Evolutionary conservation across 352 stramenopile genomes (phyloP).

Genomic region (Phytopythium litorale): DNA sequence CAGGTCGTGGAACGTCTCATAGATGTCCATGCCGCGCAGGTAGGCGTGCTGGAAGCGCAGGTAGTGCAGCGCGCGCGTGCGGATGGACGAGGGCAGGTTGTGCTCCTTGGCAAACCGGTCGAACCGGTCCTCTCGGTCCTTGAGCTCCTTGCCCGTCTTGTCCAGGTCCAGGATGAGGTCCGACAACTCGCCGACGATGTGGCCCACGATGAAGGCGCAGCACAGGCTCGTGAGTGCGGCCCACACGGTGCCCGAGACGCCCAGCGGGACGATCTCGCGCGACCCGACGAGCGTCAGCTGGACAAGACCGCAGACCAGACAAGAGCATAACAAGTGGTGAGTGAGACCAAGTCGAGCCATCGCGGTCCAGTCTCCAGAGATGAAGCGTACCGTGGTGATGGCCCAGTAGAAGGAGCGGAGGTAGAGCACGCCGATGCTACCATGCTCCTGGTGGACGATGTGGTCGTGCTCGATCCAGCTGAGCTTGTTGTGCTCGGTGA

Average conservation of each 20-base stretch:
- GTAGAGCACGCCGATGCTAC: constrained; percentile 45
- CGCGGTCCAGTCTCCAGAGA: background rate
- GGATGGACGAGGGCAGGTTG: constrained; percentile 46
- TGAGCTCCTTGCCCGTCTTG: constrained; percentile 67
- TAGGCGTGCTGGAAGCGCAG: constrained; percentile 70
- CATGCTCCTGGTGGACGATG: constrained; percentile 64
- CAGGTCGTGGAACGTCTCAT: constrained; percentile 69
- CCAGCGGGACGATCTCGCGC: constrained; percentile 60
- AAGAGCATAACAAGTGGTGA: constrained; percentile 5
- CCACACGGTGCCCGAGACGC: constrained; percentile 58
- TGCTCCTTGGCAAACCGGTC: constrained; percentile 71
- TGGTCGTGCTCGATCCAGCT: constrained; percentile 70
- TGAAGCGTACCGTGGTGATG: constrained; percentile 43
- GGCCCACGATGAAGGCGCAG: constrained; percentile 74
- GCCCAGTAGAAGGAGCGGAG: constrained; percentile 77
- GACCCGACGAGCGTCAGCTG: constrained; percentile 68
- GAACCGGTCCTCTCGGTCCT: constrained; percentile 59
- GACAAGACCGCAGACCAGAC: background rate
- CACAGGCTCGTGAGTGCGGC: constrained; percentile 59
- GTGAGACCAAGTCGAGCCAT: constrained; percentile 2
- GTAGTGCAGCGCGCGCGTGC: constrained; percentile 58
- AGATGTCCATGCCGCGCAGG: constrained; percentile 65
- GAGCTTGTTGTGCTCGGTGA: constrained; percentile 52
- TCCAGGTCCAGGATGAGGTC: constrained; percentile 77
- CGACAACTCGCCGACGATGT: constrained; percentile 74